Base-by-base conservation (phyloP, 495 filamentous ascomycete species). In the Hypoxylon fuscum region DNA sequence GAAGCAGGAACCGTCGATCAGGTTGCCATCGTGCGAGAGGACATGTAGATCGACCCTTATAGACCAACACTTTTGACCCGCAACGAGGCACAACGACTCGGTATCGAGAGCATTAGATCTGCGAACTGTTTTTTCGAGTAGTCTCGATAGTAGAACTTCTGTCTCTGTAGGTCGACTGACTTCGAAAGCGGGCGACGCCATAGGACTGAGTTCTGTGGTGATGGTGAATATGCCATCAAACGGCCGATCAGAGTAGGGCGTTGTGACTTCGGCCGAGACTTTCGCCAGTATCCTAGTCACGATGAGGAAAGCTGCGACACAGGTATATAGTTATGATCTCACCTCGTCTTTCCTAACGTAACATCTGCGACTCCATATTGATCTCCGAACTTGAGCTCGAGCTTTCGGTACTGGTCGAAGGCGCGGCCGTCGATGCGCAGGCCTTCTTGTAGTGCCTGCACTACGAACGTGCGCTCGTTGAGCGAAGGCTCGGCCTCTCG, bases 191-290 rank as follows among this genome's bases (percentile, higher is more conserved):
- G 95, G 93, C 22, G 92, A 93, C 18, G 90, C 88, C 89, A 98
- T 93, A n/a, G 92, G 90, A 44, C 86, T 88, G 61, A 98, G 84
- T 73, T 98, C 95, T 55, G 93, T 88, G 23, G 86, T 83, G 71
- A 98, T 97, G 48, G 85, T 90, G 77, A 98, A 97, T 70, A 95
- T 83, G 69, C 95, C 95, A 70, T 97, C 94, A 68, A 96, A 96
- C 44, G 92, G 93, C 22, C 95, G 88, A 72, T 97, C 94, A 40
- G 88, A 77, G 70, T 86, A 91, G 34, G 95, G 95, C 48, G 88
- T 83, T 12, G 88, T 87, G 37, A 98, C 88, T 77, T 94, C 89
- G 52, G 90, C 87, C n/a, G 92, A 94, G 54, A 96, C 90, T 56
- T 89, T 88, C 23, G 88, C 89, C 53, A 96, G 78, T 52, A 97